Percentiles rank a stretch among this genome's conserved stretches.
These are phyloP conservation scores for Boletus coccyginus DNA, from an alignment of 768 basidiomycete species.

Conservation along the genomic window DNA sequence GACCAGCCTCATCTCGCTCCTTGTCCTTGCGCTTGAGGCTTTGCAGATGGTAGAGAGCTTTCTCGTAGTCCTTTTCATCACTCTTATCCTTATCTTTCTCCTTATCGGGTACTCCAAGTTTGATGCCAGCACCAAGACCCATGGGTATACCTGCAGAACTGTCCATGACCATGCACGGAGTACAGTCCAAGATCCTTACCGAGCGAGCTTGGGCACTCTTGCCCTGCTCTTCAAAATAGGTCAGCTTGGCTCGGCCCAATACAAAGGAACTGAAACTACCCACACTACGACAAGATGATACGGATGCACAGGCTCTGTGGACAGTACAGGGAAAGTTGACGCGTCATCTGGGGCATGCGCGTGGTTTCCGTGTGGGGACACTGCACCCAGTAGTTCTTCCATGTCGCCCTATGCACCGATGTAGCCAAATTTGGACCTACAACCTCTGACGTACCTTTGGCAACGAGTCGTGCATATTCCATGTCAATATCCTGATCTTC, in stretches of 20 bases:
- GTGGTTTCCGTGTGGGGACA: conserved; percentile 40
- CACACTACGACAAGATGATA: conserved; percentile 81
- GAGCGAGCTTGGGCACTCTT: conserved; percentile 81
- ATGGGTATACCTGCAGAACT: conserved; percentile 60
- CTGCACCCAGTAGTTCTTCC: conserved; percentile 64
- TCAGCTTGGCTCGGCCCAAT: conserved; percentile 4
- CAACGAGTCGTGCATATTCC: conserved; percentile 85
- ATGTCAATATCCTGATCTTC: conserved; percentile 69
- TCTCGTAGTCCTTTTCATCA: conserved; percentile 34
- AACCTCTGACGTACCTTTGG: conserved; percentile 54
- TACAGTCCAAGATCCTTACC: conserved; percentile 37
- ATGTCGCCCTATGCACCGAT: conserved; percentile 58
- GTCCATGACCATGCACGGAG: not conserved
- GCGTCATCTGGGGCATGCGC: conserved; percentile 25
- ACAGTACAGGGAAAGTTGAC: conserved; percentile 44
- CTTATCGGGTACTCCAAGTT: conserved; percentile 54
- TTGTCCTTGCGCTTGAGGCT: conserved; percentile 37
- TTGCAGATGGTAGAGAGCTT: conserved; percentile 23
- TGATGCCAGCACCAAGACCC: conserved; percentile 77
- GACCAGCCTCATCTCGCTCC: conserved; percentile 34
- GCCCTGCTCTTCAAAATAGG: conserved; percentile 52
- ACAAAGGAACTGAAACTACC: conserved; percentile 26
- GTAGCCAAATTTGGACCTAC: conserved; percentile 1
- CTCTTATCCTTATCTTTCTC: conserved; percentile 34
- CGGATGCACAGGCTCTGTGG: conserved; percentile 55